These are phyloP conservation scores for Pochonia chlamydosporia DNA, from an alignment of 2,329 filamentous ascomycete genomes.

Conservation along the genomic window DNA sequence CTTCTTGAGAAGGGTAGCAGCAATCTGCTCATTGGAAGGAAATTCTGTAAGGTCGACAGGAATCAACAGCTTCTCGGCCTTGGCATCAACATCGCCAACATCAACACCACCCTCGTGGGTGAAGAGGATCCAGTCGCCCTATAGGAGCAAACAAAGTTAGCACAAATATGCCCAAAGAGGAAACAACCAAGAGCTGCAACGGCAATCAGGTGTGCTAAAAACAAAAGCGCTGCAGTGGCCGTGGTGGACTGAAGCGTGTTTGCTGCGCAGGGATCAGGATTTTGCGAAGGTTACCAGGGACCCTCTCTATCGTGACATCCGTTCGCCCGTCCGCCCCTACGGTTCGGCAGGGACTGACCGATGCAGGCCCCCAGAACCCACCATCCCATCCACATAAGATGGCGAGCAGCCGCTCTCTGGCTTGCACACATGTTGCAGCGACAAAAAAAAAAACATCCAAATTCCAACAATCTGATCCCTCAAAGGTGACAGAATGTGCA, in stretches of 20 bases:
- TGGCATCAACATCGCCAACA: slow-evolving; percentile 97
- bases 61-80: slow-evolving; percentile 97
- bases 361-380: slow-evolving; percentile 4
- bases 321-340: slow-evolving; percentile 27
- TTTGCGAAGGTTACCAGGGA: slow-evolving; percentile 9
- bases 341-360: background rate
- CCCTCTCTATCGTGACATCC: slow-evolving; percentile 29
- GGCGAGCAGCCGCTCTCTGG: slow-evolving; percentile 3
- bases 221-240: background rate
- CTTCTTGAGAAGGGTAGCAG: slow-evolving; percentile 77
- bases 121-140: slow-evolving; percentile 99
- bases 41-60: slow-evolving; percentile 92
- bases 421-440: background rate
- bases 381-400: slow-evolving; percentile 9
- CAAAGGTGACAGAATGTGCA: background rate
- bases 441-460: background rate
- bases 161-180: slow-evolving; percentile 1
- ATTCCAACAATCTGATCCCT: background rate
- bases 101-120: slow-evolving; percentile 99
- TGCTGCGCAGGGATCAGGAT: slow-evolving; percentile 3
- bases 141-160: slow-evolving; percentile 19
- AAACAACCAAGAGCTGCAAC: background rate
- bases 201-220: background rate
- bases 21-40: slow-evolving; percentile 94
- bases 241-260: background rate